phyloP scores from a whole-genome alignment of 495 filamentous ascomycete genomes.

The Lophiotrema nucula region DNA sequence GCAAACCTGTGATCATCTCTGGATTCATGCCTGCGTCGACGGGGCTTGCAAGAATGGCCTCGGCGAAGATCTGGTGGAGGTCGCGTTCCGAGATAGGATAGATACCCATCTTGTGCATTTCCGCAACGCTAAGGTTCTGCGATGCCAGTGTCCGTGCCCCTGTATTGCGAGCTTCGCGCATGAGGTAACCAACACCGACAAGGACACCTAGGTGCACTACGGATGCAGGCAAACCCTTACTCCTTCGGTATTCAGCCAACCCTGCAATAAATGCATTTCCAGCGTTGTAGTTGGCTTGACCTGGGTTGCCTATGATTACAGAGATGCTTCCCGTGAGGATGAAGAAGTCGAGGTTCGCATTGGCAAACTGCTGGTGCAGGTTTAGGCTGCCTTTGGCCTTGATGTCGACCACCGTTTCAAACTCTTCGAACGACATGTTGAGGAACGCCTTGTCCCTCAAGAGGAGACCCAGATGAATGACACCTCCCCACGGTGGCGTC shows the following conservation, averaged over 20 bases:
- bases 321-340: slow-evolving; percentile 21
- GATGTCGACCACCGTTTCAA: background rate
- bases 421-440: slow-evolving; percentile 16
- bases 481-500: slow-evolving; percentile 2
- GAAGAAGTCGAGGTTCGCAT: slow-evolving; percentile 28
- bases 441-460: slow-evolving; percentile 12
- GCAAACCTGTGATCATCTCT: slow-evolving; percentile 33
- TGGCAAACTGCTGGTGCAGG: slow-evolving; percentile 9
- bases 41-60: slow-evolving; percentile 50
- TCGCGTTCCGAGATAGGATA: slow-evolving; percentile 56
- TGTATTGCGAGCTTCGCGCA: background rate
- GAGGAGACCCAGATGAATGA: slow-evolving; percentile 7
- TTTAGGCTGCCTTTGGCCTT: slow-evolving; percentile 21
- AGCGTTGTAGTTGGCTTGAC: slow-evolving; percentile 29
- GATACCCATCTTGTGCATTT: background rate
- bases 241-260: slow-evolving; percentile 5
- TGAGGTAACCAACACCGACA: slow-evolving; percentile 6
- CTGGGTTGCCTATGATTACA: slow-evolving; percentile 5
- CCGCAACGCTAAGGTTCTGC: background rate
- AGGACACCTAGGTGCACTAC: slow-evolving; percentile 11
- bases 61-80: slow-evolving; percentile 59
- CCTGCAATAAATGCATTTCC: slow-evolving; percentile 18
- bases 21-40: slow-evolving; percentile 27
- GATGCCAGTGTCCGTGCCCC: background rate
- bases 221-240: slow-evolving; percentile 3